Conservation (phyloP, 2,329 filamentous ascomycete species). For the Coniosporium tulheliwenetii region DNA sequence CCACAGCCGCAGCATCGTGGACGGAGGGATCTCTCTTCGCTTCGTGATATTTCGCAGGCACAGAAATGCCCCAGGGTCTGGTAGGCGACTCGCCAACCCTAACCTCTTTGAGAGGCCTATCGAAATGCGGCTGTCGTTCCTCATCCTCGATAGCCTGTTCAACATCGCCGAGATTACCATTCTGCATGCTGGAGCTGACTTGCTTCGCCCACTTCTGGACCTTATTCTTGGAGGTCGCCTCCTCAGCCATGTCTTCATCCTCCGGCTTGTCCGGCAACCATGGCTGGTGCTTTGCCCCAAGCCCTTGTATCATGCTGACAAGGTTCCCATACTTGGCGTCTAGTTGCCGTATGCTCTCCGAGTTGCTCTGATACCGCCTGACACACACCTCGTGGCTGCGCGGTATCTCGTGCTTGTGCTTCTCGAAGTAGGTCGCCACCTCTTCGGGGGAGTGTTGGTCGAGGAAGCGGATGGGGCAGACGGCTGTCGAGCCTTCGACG, state of each 20-base stretch:
- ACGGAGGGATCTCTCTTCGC: slow-evolving; percentile 21
- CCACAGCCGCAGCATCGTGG: slow-evolving; percentile 17
- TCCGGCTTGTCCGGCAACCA: slow-evolving; percentile 51
- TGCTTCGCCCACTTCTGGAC: slow-evolving; percentile 78
- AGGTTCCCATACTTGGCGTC: slow-evolving; percentile 90
- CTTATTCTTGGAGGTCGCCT: slow-evolving; percentile 44
- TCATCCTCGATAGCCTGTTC: slow-evolving; percentile 34
- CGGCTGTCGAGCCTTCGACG: slow-evolving; percentile 33
- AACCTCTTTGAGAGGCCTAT: slow-evolving; percentile 72
- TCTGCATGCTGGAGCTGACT: slow-evolving; percentile 43
- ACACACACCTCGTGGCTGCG: slow-evolving; percentile 89
- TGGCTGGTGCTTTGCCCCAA: slow-evolving; percentile 75
- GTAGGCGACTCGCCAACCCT: slow-evolving; percentile 89
- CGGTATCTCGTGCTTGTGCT: slow-evolving; percentile 87
- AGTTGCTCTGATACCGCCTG: slow-evolving; percentile 74
- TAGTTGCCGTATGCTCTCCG: slow-evolving; percentile 69
- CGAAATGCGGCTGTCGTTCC: slow-evolving; percentile 59
- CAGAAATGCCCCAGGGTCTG: slow-evolving; percentile 79
- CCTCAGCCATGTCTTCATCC: slow-evolving; percentile 28
- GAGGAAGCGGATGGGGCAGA: slow-evolving; percentile 85
- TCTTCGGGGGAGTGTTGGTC: slow-evolving; percentile 89
- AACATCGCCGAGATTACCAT: slow-evolving; percentile 17
- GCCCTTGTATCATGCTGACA: slow-evolving; percentile 84
- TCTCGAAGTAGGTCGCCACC: slow-evolving; percentile 84
- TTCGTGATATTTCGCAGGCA: slow-evolving; percentile 44